These are phyloP conservation scores for Hygrophorus pudorinus DNA, from an alignment of 768 basidiomycete genomes.

Conservation along the genomic window DNA sequence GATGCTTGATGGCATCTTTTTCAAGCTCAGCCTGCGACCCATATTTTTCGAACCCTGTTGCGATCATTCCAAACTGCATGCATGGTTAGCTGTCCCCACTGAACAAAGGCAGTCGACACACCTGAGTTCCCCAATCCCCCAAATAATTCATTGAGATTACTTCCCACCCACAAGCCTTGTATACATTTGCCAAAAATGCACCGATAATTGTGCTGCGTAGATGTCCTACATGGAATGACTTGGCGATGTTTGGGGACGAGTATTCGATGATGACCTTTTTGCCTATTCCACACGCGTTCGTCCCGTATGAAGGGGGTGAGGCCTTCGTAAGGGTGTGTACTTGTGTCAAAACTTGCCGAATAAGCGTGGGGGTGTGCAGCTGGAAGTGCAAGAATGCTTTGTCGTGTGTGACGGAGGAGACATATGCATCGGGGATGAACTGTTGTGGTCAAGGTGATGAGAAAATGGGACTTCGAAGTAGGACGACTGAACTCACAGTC, in stretches of 20 bases:
- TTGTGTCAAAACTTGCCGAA: conserved; percentile 59
- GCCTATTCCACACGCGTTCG: conserved; percentile 64
- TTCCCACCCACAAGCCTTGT: conserved; percentile 89
- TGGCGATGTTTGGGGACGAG: conserved; percentile 96
- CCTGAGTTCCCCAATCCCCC: conserved; percentile 98
- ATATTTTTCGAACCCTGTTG: conserved; percentile 86
- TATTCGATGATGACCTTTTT: conserved; percentile 87
- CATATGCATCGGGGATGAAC: conserved; percentile 80
- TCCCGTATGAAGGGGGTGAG: conserved; percentile 67
- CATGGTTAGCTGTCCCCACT: not conserved
- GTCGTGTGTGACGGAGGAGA: conserved; percentile 59
- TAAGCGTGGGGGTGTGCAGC: conserved; percentile 53
- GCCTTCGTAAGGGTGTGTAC: conserved; percentile 59
- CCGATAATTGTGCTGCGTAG: conserved; percentile 97
- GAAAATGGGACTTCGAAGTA: not conserved
- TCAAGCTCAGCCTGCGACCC: conserved; percentile 78
- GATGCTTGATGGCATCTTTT: conserved; percentile 87
- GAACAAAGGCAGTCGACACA: conserved; percentile 22
- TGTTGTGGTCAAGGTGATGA: conserved; percentile 17
- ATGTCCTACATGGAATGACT: conserved; percentile 97
- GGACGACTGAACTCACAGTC: conserved; percentile 39
- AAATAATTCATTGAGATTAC: conserved; percentile 90
- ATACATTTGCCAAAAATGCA: conserved; percentile 85
- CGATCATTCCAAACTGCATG: conserved; percentile 72
- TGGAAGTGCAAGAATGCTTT: conserved; percentile 82